Evolutionary conservation across 176 grass and related monocot genomes (phyloP), one percentile per base, ranked within the genome.

Genomic region (Lolium rigidum): DNA sequence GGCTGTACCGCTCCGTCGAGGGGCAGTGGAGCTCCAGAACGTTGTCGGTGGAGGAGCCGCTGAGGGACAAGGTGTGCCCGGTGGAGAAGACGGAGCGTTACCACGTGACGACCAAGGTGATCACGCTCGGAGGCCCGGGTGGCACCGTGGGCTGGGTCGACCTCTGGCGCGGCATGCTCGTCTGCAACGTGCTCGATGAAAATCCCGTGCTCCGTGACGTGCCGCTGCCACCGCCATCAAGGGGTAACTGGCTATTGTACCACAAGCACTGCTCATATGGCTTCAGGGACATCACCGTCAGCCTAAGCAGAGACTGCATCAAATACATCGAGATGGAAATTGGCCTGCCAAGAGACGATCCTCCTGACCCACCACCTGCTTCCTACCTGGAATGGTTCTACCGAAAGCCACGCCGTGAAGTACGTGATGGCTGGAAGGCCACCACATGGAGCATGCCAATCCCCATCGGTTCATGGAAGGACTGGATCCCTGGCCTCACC

Each of bases 121-220:
- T 71, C 69, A 46, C 18, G 39, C 69, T 71, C 20, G 69, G 38
- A 70, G 67, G 18, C 4, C 20, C 21, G 10, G 3, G 22, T 26
- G 18, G 68, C 68, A n/a, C 18, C 1, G 68, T 70, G 1, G 68
- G 38, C 17, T 70, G 68, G 68, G 69, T 71, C n/a, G 69, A 71
- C 11, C 69, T 71, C 10, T 71, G 39, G 69, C 41, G 39, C 5
- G 39, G 20, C 10, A 46, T 71, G 20, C 38, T 71, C 10, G 69
- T 71, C 69, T 71, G 69, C 69, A 3, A 71, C 5, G 69, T 71
- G 69, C n/a, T 71, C 10, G 69, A 71, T 1, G 39, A 71, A 71
- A 71, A 12, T 11, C 69, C 39, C 17, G 38, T 70, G 38, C 39
- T 70, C 38, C 38, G 9, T 9, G 68, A 70, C 9, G 68, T 70